phyloP scores from a whole-genome alignment of 2,329 filamentous ascomycete genomes.

The Cytospora chrysosperma region DNA sequence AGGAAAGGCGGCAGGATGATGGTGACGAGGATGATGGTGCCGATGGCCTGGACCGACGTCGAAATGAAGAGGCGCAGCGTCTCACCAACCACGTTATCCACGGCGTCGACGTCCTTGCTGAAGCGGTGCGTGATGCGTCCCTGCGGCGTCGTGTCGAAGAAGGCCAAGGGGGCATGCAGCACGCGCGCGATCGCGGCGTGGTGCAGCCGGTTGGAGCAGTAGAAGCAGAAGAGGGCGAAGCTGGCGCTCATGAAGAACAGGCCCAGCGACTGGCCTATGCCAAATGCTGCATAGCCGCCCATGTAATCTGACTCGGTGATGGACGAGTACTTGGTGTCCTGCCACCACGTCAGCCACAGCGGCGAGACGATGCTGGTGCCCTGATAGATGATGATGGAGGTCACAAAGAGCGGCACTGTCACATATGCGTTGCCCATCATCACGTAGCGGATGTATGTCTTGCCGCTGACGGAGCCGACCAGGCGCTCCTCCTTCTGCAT shows the following conservation, averaged over 20 bases:
- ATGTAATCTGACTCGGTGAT: slow-evolving; percentile 44
- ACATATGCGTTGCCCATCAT: slow-evolving; percentile 49
- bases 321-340: slow-evolving; percentile 50
- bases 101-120: slow-evolving; percentile 67
- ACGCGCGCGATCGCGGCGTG: slow-evolving; percentile 5
- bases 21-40: slow-evolving; percentile 64
- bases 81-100: slow-evolving; percentile 66
- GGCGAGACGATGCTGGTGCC: slow-evolving; percentile 63
- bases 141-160: slow-evolving; percentile 70
- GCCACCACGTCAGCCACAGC: slow-evolving; percentile 70
- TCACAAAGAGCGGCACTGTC: slow-evolving; percentile 52
- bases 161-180: slow-evolving; percentile 12
- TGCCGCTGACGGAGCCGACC: slow-evolving; percentile 40
- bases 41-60: slow-evolving; percentile 60
- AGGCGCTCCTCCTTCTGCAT: slow-evolving; percentile 67
- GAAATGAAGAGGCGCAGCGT: slow-evolving; percentile 65
- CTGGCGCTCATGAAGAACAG: slow-evolving; percentile 63
- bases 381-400: slow-evolving; percentile 55
- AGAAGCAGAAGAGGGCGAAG: slow-evolving; percentile 62
- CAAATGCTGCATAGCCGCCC: slow-evolving; percentile 60
- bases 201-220: slow-evolving; percentile 64
- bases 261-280: slow-evolving; percentile 52
- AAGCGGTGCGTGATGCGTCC: slow-evolving; percentile 69
- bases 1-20: slow-evolving; percentile 64
- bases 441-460: slow-evolving; percentile 64